Evolutionary conservation across 331 rosid genomes (phyloP), one percentile per base, ranked within the genome.

Genomic region (Acacia concinna): DNA sequence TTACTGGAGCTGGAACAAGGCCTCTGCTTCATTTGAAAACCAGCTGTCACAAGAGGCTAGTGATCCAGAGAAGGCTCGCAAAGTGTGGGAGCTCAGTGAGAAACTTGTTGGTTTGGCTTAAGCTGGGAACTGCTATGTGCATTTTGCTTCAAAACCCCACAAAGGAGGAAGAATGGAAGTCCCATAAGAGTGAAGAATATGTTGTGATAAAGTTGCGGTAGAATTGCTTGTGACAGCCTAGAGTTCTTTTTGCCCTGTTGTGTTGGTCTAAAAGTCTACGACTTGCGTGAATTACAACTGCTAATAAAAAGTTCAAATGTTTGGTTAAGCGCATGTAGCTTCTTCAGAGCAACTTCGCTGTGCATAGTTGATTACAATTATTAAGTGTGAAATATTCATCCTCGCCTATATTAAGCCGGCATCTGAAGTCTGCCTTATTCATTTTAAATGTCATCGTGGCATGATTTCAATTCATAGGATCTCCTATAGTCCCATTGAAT

Each of bases 1-100:
- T 40, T 96, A 96, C 88, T 93, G 99, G 99, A 96, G 99, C 93
- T 96, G 99, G 99, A 96, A 96, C 68, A 93, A 93, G 81, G 62
- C 83, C 30, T 96, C 99, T 0, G 99, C 99, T 63, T 96, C 99
- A n/a, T 96, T 96, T 32, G 98, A 96, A 82, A 96, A 96, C 81
- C 97, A 90, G 79, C 70, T 96, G 80, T 96, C 99, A 2, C 88
- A 86, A 80, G 99, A 96, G 82, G 99, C 99, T 0, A 96, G 99
- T 68, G 91, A 96, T 52, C 78, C 21, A 0, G 94, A 93, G 52
- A 96, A 96, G 89, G 99, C 98, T 78, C 94, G 93, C 77, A 91
- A 83, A 88, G 87, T 96, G 68, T 96, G 99, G 99, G 99, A 96
- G 54, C 35, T 96, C 38, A 96, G 99, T 54, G 99, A 96, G 87